Evolutionary conservation across 2,329 filamentous ascomycete genomes (phyloP).

Genomic region (Periconia sp.): DNA sequence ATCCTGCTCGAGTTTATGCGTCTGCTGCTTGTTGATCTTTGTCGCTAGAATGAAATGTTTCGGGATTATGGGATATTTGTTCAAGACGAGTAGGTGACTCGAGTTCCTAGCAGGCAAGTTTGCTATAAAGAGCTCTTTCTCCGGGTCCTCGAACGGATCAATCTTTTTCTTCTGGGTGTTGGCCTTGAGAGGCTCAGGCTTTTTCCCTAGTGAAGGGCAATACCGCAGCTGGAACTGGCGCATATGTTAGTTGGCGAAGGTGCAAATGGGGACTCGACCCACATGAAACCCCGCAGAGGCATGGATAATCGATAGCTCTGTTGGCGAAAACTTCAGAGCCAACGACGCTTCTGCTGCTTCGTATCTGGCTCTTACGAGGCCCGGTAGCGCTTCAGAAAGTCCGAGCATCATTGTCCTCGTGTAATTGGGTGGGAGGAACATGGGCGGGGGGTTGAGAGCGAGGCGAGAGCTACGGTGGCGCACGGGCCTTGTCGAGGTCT

Average conservation of each 20-base stretch:
- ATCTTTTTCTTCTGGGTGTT: constrained; percentile 30
- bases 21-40: constrained; percentile 67
- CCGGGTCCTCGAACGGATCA: constrained; percentile 71
- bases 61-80: constrained; percentile 75
- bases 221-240: constrained; percentile 75
- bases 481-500: no score
- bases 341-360: constrained; percentile 40
- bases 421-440: background rate
- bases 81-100: constrained; percentile 70
- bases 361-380: constrained; percentile 47
- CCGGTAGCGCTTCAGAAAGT: constrained; percentile 41
- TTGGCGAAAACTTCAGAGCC: constrained; percentile 47
- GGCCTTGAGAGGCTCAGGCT: constrained; percentile 59
- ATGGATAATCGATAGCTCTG: constrained; percentile 46
- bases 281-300: constrained; percentile 46
- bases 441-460: background rate
- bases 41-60: constrained; percentile 77
- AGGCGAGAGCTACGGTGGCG: no score
- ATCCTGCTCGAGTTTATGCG: constrained; percentile 63
- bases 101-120: constrained; percentile 53
- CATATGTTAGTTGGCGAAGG: constrained; percentile 16
- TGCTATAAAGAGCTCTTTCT: constrained; percentile 60
- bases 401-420: constrained; percentile 37
- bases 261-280: constrained; percentile 20
- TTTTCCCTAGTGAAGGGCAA: constrained; percentile 71